Evolutionary conservation across 1,139 yeast genomes (phyloP).

Genomic region (Saccharomycopsis crataegensis): DNA sequence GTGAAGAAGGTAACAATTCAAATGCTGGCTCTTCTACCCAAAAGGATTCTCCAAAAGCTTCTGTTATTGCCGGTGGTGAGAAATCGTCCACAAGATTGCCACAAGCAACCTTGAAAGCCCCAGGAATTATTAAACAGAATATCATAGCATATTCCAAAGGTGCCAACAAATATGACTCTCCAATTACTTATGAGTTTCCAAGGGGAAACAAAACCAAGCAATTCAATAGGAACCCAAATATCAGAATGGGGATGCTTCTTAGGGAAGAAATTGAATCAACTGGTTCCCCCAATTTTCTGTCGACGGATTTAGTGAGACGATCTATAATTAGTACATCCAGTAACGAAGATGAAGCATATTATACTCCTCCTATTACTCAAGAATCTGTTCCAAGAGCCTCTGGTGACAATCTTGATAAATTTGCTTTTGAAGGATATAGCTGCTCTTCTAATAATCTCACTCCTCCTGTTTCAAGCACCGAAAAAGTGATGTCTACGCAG

Average conservation of each 20-base stretch:
- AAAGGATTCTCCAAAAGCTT: too few species aligned
- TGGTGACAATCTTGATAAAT: neutral
- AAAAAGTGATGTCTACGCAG: neutral
- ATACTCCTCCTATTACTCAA: conserved; percentile 5
- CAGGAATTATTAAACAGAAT: too few species aligned
- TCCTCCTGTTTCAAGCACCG: neutral
- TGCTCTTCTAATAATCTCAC: neutral
- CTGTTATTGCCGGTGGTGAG: too few species aligned
- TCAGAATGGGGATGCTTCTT: neutral
- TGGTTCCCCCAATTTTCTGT: neutral
- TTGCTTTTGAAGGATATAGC: neutral
- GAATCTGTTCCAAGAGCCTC: neutral
- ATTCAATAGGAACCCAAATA: neutral
- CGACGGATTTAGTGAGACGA: conserved; percentile 11
- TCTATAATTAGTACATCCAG: conserved; percentile 10
- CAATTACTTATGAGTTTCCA: conserved; percentile 16
- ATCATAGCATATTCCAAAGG: too few species aligned
- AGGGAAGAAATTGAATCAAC: neutral
- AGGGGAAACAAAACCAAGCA: neutral
- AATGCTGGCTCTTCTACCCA: too few species aligned
- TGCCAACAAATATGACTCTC: conserved; percentile 5
- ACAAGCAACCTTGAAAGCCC: too few species aligned
- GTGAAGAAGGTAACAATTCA: too few species aligned
- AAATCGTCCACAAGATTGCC: too few species aligned
- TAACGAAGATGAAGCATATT: conserved; percentile 4